Base-by-base conservation (phyloP, 2,329 filamentous ascomycete species). In the Penicillium sp. region DNA sequence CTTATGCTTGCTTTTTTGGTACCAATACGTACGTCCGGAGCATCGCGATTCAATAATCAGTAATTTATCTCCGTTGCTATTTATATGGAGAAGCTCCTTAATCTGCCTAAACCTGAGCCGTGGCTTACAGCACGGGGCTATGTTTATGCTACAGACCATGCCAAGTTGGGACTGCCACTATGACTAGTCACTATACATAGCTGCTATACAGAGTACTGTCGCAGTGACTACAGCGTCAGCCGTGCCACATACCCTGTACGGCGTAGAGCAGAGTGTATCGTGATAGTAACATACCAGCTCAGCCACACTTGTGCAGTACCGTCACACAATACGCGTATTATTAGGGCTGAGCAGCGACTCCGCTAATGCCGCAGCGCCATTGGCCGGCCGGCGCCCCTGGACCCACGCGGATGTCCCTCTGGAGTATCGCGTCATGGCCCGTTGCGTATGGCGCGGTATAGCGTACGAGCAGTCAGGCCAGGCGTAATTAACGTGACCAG, bases 331-430 rank as follows among this genome's bases (percentile, higher is more conserved):
- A 47, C 51, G 45, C 26, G 30, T 53, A 16, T 16, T n/a, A 47
- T 38, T 47, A 53, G 51, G 51, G 51, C 42, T 53, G 51, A 53
- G 28, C 40, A 24, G 42, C 20, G 12, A 43, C 40, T 43, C 40
- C 2, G 3, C 40, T 4, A 6, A 21, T 23, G 7, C 4, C 7
- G 20, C 40, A 12, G 8, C 2, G 1, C 8, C 40, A 43, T 43
- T 43, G 40, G 40, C 40, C 23, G 2, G 18, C 20, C n/a, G 23
- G 40, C 6, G 6, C 8, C 18, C 40, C 20, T 14, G 20, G 9
- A 3, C 20, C 40, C 40, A 12, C 18, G 4, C 8, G 35, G 35
- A 2, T 18, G 4, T 40, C 35, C 24, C 18, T 33, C 7, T 24
- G 28, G n/a, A 20, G 40, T 52, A 35, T 35, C 40, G 26, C 40